Conservation (phyloP, 306 rosid species). For the Lablab purpureus region DNA sequence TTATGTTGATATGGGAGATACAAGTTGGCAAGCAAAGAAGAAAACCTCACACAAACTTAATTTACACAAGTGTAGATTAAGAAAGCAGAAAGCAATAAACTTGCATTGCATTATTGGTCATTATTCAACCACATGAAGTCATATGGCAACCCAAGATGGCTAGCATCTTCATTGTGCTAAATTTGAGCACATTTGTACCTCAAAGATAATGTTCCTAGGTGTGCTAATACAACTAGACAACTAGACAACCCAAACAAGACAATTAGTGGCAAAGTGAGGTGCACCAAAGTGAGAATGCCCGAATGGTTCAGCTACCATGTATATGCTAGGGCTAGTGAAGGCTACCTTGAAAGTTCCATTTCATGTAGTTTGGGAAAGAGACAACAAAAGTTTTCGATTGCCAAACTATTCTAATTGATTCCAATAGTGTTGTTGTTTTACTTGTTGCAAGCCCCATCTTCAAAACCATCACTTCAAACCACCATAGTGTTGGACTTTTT, state of each 20-base stretch:
- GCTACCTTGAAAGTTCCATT: constrained; percentile 42
- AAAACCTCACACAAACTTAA: background rate
- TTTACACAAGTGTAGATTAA: background rate
- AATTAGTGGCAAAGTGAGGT: constrained; percentile 26
- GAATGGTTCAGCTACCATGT: constrained; percentile 22
- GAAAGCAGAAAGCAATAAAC: background rate
- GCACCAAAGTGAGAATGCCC: constrained; percentile 17
- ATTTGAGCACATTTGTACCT: background rate
- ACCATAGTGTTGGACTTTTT: constrained; percentile 32
- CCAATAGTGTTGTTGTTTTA: background rate
- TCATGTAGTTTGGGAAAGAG: constrained; percentile 34
- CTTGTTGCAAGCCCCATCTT: constrained; percentile 28
- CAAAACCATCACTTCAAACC: constrained; percentile 34
- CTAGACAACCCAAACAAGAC: background rate
- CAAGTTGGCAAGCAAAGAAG: background rate
- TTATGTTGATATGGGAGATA: background rate
- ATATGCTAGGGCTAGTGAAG: background rate
- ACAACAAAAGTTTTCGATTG: constrained; percentile 18
- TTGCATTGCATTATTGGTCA: background rate
- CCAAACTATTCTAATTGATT: constrained; percentile 10
- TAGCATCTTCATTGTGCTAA: background rate
- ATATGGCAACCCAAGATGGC: background rate
- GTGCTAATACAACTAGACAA: background rate
- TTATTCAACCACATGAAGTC: background rate
- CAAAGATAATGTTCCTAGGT: background rate